Evolutionary conservation across 495 filamentous ascomycete species (phyloP), one percentile per base, ranked within the genome.

Genomic region (Aspergillus steynii): DNA sequence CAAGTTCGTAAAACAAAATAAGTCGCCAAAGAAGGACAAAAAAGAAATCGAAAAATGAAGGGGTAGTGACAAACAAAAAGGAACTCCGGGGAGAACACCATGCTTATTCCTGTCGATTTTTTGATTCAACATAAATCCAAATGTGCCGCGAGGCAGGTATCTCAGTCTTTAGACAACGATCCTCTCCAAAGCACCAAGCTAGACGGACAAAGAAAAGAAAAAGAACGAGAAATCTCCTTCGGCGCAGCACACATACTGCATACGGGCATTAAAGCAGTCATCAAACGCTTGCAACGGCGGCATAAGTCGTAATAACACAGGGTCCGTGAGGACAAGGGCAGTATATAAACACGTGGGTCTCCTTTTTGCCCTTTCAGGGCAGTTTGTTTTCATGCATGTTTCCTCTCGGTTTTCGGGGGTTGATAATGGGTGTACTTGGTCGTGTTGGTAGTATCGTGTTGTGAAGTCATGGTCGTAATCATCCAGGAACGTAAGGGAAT

Each of bases 91-190:
- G 63, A 53, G 34, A 68, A 68, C 66, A 60, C 61, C 58, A 59
- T 61, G 53, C 60, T 65, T 37, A 51, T 54, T 61, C 60, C 60
- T 54, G 59, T 58, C 37, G 48, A 59, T 29, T 53, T 29, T 20
- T 60, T 29, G 49, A 45, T 59, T 46, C 53, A 29, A 57, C n/a
- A 61, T 50, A 63, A 51, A 64, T 51, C 53, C 46, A 65, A 65
- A 59, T 32, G 65, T 59, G 75, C 78, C 73, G 77, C 64, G 76
- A 76, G 75, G 75, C 76, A 68, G 66, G 66, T 63, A 74, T 68
- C 61, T 66, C 55, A 71, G 67, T 75, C 69, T 77, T 71, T 72
- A 74, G 73, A 65, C 55, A 71, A 65, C 54, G 51, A 60, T 55
- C 63, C 59, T 62, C 52, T 60, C 61, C 59, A 58, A 64, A 62